A percentile compares a stretch with the other conserved stretches of the same genome.
These are phyloP conservation scores for Hagleromyces aurorensis DNA, from an alignment of 805 yeast species.

Conservation along the genomic window DNA sequence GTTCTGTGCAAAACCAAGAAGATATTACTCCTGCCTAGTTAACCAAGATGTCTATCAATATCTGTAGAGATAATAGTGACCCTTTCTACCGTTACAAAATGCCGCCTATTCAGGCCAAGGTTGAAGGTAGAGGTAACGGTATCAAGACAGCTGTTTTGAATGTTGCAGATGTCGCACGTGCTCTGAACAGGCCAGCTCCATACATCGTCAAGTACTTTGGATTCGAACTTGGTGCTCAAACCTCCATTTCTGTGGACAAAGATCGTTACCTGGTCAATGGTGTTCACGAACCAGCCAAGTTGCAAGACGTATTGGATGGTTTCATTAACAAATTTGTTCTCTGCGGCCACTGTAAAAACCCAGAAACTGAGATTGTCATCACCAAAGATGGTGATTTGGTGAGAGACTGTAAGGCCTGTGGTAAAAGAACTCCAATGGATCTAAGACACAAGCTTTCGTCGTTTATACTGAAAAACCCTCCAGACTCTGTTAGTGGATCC, in stretches of 20 bases:
- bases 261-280: slow-evolving; percentile 94
- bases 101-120: slow-evolving; percentile 96
- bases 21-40: slow-evolving; percentile 1
- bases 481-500: slow-evolving; percentile 45
- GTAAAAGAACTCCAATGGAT: slow-evolving; percentile 77
- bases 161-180: slow-evolving; percentile 87
- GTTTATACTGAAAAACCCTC: slow-evolving; percentile 85
- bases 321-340: slow-evolving; percentile 88
- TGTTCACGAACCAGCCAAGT: slow-evolving; percentile 79
- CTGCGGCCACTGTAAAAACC: slow-evolving; percentile 93
- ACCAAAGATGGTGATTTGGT: slow-evolving; percentile 59
- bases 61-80: slow-evolving; percentile 94
- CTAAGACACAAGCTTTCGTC: slow-evolving; percentile 81
- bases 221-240: slow-evolving; percentile 94
- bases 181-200: slow-evolving; percentile 86
- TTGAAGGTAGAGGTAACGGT: slow-evolving; percentile 99
- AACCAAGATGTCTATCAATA: slow-evolving; percentile 74
- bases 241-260: slow-evolving; percentile 65
- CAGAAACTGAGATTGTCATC: slow-evolving; percentile 88
- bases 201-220: slow-evolving; percentile 94
- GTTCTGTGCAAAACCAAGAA: too few relatives aligned
- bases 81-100: slow-evolving; percentile 99
- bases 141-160: slow-evolving; percentile 91
- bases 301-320: slow-evolving; percentile 92
- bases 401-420: slow-evolving; percentile 98